Percentiles rank a stretch among this genome's conserved stretches.
phyloP scores from a whole-genome alignment of 768 basidiomycete species.

The Podaxis sp. region DNA sequence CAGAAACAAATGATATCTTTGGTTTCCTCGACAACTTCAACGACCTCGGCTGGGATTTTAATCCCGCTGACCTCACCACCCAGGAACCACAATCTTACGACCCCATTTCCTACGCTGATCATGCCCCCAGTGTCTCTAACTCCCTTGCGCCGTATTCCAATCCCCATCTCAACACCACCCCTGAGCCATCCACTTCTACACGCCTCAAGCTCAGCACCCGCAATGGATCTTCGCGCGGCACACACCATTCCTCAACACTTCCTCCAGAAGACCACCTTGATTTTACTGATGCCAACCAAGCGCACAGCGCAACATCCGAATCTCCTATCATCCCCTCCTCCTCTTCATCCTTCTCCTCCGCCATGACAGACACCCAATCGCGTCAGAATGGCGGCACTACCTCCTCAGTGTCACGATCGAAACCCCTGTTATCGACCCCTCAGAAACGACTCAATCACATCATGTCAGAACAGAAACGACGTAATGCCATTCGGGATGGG shows the following conservation, averaged over 20 bases:
- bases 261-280: constrained; percentile 24
- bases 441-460: constrained; percentile 93
- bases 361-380: too few species aligned
- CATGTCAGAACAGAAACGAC: constrained; percentile 91
- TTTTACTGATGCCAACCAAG: constrained; percentile 19
- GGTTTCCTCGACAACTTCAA: constrained; percentile 82
- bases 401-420: constrained; percentile 36
- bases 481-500: constrained; percentile 88
- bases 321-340: constrained; percentile 25
- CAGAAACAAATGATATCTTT: constrained; percentile 76
- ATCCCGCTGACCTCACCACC: constrained; percentile 18
- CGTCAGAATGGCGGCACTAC: constrained; percentile 10
- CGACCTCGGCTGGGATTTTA: constrained; percentile 57
- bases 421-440: constrained; percentile 73
- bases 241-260: constrained; percentile 20
- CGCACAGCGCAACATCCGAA: constrained; percentile 28
- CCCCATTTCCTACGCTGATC: constrained; percentile 26
- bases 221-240: constrained; percentile 23
- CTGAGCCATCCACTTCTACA: constrained; percentile 39
- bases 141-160: constrained; percentile 42
- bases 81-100: constrained; percentile 11
- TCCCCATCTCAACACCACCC: constrained; percentile 43
- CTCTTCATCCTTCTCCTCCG: constrained; percentile 17
- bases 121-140: constrained; percentile 20
- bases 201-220: constrained; percentile 30